phyloP scores from a whole-genome alignment of 2,329 filamentous ascomycete species.

The Colletotrichum siamense region DNA sequence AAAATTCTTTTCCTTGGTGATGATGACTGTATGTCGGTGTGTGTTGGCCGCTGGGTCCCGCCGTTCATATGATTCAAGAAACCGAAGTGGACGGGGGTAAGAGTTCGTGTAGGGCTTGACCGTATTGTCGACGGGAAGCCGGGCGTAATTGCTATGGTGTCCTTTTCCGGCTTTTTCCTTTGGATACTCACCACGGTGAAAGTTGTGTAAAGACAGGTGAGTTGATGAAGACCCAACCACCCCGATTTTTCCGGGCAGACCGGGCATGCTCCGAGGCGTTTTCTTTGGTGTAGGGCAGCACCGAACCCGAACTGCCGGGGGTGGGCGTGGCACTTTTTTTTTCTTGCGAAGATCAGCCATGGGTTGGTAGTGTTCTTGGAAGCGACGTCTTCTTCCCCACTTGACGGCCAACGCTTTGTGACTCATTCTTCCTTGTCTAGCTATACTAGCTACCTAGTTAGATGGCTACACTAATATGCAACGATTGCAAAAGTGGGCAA shows the following conservation, averaged over 20 bases:
- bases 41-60: neutral
- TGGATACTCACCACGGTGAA: neutral
- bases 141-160: neutral
- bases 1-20: neutral
- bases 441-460: neutral
- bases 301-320: neutral
- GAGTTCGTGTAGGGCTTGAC: neutral
- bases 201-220: neutral
- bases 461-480: neutral
- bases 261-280: neutral
- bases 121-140: neutral
- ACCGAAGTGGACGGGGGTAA: neutral
- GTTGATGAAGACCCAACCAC: neutral
- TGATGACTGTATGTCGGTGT: neutral
- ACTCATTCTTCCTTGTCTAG: constrained; percentile 10
- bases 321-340: neutral
- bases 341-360: neutral
- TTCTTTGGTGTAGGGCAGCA: neutral
- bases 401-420: neutral
- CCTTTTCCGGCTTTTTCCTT: neutral
- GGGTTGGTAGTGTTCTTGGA: neutral
- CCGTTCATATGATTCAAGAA: neutral
- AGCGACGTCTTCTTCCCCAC: neutral
- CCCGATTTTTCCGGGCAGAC: neutral
- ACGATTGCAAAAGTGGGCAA: neutral